Evolutionary conservation across 2,329 filamentous ascomycete genomes (phyloP).

Genomic region (Colletotrichum sp.): DNA sequence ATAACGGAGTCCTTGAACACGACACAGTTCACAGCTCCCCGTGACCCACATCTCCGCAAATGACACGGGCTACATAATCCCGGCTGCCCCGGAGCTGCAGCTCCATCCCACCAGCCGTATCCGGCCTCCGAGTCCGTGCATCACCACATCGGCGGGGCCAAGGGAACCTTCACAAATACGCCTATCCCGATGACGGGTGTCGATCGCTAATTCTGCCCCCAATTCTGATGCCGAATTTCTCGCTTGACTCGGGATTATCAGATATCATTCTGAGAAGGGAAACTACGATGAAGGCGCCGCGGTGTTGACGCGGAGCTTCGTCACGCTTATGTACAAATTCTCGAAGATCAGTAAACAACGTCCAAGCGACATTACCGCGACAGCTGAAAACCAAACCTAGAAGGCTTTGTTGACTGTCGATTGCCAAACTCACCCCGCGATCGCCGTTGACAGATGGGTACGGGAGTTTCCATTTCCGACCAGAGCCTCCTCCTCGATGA

Average conservation of each 20-base stretch:
- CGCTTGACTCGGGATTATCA: neutral
- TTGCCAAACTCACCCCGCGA: neutral
- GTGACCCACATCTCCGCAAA: neutral
- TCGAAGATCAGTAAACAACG: neutral
- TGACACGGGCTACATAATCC: neutral
- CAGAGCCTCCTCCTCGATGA: neutral
- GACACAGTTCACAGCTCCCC: neutral
- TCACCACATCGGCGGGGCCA: neutral
- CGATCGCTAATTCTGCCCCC: neutral
- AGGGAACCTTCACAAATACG: neutral
- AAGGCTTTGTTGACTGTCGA: neutral
- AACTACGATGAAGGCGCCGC: neutral
- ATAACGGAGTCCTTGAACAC: rapidly evolving
- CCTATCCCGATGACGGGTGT: neutral
- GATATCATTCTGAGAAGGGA: neutral
- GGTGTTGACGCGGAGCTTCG: neutral
- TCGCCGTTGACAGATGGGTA: neutral
- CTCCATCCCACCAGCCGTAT: neutral
- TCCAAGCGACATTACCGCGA: neutral
- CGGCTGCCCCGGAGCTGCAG: neutral
- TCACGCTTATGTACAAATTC: neutral
- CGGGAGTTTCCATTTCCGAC: neutral
- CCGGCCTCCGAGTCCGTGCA: neutral
- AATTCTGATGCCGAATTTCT: neutral
- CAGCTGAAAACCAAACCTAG: neutral